Evolutionary conservation across 1,139 yeast species (phyloP), one percentile per base, ranked within the genome.

Genomic region (Nakaseomyces bracarensis): DNA sequence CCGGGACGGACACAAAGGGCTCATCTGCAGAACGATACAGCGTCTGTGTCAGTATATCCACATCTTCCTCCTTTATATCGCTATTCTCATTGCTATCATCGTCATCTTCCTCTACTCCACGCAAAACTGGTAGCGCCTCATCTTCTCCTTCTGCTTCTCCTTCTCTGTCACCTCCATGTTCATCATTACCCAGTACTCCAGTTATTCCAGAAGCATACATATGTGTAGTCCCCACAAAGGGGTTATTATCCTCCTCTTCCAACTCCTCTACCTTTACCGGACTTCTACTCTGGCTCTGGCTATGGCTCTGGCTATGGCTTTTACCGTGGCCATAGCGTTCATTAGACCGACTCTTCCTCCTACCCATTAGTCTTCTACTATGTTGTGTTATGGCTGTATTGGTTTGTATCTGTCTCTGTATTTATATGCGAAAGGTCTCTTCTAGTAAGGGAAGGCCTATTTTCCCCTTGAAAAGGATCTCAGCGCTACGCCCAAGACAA

Each of bases 221-320:
- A 43, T 69, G 73, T 31, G 61, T 62, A 3, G 71, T 66, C 2
- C 73, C 74, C 4, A 64, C 60, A 51, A 70, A 70, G 1, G 74
- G 74, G 48, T 70, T 70, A 48, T 70, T 70, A 47, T 69, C 72
- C 39, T 69, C 78, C 38, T 75, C 79, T 10, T 65, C 62, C 15
- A 23, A 9, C 29, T 35, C 38, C 1, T 35, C 38, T 21, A 16
- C 22, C n/a, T n/a, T n/a, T n/a, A n/a, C n/a, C n/a, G n/a, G n/a
- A n/a, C n/a, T n/a, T n/a, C n/a, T n/a, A n/a, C n/a, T n/a, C n/a
- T n/a, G n/a, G n/a, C n/a, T n/a, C n/a, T n/a, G n/a, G n/a, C n/a
- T n/a, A n/a, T n/a, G n/a, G n/a, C n/a, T n/a, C n/a, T n/a, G n/a
- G n/a, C 10, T 11, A 11, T 7, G 16, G 5, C 18, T 9, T 18